Evolutionary conservation across 495 filamentous ascomycete species (phyloP).

Genomic region (Platismatia glauca): DNA sequence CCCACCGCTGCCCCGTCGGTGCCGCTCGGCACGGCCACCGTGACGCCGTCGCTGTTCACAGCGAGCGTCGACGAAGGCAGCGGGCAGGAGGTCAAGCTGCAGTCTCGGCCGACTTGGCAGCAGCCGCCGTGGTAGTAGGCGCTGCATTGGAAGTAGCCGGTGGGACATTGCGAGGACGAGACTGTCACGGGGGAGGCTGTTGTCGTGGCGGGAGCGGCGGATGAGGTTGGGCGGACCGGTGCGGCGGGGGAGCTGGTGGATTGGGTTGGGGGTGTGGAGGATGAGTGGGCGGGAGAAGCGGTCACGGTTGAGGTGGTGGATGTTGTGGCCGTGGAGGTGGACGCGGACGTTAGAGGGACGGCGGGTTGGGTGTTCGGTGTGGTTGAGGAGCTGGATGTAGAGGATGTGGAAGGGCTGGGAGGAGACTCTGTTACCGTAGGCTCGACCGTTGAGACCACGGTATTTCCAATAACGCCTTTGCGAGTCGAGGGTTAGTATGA

Average conservation of each 20-base stretch:
- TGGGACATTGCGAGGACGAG: conserved; percentile 50
- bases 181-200: conserved; percentile 27
- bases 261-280: conserved; percentile 24
- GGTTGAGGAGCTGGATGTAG: conserved; percentile 22
- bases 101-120: conserved; percentile 76
- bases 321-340: conserved; percentile 26
- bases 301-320: conserved; percentile 38
- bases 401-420: conserved; percentile 29
- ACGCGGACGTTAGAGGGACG: conserved; percentile 32
- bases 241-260: conserved; percentile 32
- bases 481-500: conserved; percentile 16
- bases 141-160: conserved; percentile 66
- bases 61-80: conserved; percentile 49
- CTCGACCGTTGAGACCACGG: conserved; percentile 38
- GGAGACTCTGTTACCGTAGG: conserved; percentile 28
- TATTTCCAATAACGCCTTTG: conserved; percentile 37
- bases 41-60: conserved; percentile 52
- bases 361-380: conserved; percentile 28
- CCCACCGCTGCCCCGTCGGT: conserved; percentile 25
- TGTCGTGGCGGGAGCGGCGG: conserved; percentile 27
- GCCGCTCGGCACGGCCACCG: conserved; percentile 33
- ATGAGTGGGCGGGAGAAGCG: conserved; percentile 28
- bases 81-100: conserved; percentile 64
- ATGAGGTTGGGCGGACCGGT: conserved; percentile 46
- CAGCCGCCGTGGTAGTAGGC: conserved; percentile 62